Conservation (phyloP, 768 basidiomycete species). For the Hericium alpestre region DNA sequence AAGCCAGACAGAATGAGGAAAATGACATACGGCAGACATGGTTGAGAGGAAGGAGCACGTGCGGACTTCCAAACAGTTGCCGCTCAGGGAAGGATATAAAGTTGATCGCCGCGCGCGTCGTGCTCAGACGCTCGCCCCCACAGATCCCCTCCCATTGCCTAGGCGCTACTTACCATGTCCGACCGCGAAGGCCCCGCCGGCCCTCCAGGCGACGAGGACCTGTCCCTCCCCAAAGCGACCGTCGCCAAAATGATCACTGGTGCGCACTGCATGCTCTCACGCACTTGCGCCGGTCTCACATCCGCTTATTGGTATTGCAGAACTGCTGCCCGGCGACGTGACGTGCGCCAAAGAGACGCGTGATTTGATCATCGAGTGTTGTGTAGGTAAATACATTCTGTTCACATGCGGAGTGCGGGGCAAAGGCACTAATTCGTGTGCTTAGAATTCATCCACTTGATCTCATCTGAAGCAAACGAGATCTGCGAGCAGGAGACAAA, state of each 20-base stretch:
- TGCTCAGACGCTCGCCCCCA: conserved; percentile 14
- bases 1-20: background rate
- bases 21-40: conserved; percentile 53
- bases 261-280: conserved; percentile 21
- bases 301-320: conserved; percentile 30
- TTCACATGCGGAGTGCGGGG: background rate
- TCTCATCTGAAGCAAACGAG: conserved; percentile 95
- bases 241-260: conserved; percentile 96
- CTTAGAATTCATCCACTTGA: conserved; percentile 92
- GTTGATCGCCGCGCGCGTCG: conserved; percentile 9
- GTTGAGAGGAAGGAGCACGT: conserved; percentile 30
- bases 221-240: conserved; percentile 93
- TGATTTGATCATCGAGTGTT: conserved; percentile 95
- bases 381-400: conserved; percentile 77
- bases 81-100: conserved; percentile 7
- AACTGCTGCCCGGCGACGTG: conserved; percentile 80
- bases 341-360: conserved; percentile 92
- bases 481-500: conserved; percentile 97
- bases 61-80: conserved; percentile 30
- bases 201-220: conserved; percentile 73
- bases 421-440: background rate
- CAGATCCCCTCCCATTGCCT: conserved; percentile 3
- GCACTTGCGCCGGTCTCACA: conserved; percentile 4
- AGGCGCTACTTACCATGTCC: conserved; percentile 50
- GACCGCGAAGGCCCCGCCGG: conserved; percentile 75